A percentile compares a stretch with the other conserved stretches of the same genome.
phyloP scores from a whole-genome alignment of 345 rosid species.

The Citrus mangshanensis region DNA sequence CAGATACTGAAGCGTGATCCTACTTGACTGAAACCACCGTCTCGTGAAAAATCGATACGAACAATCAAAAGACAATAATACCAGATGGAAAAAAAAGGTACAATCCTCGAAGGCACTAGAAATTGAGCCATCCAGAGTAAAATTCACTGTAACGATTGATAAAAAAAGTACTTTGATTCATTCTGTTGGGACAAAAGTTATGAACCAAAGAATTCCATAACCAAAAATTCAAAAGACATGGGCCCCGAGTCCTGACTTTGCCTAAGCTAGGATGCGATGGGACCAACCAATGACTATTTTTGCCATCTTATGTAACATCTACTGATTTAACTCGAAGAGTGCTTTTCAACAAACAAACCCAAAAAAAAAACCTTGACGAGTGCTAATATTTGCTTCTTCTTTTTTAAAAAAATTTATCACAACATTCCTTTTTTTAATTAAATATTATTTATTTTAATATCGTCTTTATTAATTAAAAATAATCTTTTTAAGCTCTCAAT shows the following conservation, averaged over 20 bases:
- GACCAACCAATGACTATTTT: neutral
- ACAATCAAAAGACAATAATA: no score
- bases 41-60: no score
- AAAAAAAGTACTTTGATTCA: neutral
- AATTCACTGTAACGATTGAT: no score
- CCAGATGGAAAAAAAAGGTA: neutral
- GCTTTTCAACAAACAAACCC: no score
- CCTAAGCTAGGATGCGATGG: neutral
- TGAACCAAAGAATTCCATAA: neutral
- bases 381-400: neutral
- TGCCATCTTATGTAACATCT: neutral
- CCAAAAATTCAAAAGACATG: constrained; percentile 5
- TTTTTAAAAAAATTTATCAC: no score
- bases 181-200: neutral
- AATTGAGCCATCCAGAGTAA: neutral
- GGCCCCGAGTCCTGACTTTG: neutral
- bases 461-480: no score
- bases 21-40: neutral
- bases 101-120: neutral
- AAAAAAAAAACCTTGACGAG: no score
- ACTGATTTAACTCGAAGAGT: neutral
- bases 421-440: no score
- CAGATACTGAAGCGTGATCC: neutral
- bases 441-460: no score
- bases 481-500: no score